phyloP scores from a whole-genome alignment of 768 basidiomycete species.

The Kwoniella dejecticola region DNA sequence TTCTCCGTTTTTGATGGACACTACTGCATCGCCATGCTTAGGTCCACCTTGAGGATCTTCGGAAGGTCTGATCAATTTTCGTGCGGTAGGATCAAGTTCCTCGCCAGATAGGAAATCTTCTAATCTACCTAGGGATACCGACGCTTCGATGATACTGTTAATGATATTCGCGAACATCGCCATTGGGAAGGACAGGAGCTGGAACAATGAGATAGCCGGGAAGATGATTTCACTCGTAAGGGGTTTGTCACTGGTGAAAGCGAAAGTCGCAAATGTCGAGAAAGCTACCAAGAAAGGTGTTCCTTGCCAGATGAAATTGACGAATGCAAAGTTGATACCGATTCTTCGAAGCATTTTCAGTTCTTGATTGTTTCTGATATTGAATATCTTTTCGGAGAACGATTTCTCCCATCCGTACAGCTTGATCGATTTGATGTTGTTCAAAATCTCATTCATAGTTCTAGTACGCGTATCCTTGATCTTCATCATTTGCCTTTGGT shows the following conservation, averaged over 20 bases:
- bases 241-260: constrained; percentile 59
- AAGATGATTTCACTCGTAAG: constrained; percentile 90
- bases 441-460: constrained; percentile 89
- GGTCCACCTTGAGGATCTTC: constrained; percentile 38
- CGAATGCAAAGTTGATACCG: constrained; percentile 67
- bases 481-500: constrained; percentile 92
- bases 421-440: constrained; percentile 76
- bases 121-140: constrained; percentile 79
- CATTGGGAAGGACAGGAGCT: constrained; percentile 51
- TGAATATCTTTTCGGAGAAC: constrained; percentile 75
- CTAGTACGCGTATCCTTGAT: constrained; percentile 66
- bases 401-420: constrained; percentile 90
- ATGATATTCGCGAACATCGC: constrained; percentile 56
- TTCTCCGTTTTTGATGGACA: constrained; percentile 73
- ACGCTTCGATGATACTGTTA: constrained; percentile 75
- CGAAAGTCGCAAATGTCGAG: constrained; percentile 57
- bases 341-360: constrained; percentile 79
- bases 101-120: constrained; percentile 72
- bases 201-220: constrained; percentile 76
- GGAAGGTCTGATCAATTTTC: constrained; percentile 60
- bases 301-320: constrained; percentile 56
- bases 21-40: constrained; percentile 60
- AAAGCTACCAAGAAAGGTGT: constrained; percentile 55
- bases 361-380: constrained; percentile 59
- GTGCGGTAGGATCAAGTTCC: constrained; percentile 78